A percentile compares a stretch with the other conserved stretches of the same genome.
These are phyloP conservation scores for Pestalotiopsis sp. DNA, from an alignment of 2,329 filamentous ascomycete species.

Conservation along the genomic window DNA sequence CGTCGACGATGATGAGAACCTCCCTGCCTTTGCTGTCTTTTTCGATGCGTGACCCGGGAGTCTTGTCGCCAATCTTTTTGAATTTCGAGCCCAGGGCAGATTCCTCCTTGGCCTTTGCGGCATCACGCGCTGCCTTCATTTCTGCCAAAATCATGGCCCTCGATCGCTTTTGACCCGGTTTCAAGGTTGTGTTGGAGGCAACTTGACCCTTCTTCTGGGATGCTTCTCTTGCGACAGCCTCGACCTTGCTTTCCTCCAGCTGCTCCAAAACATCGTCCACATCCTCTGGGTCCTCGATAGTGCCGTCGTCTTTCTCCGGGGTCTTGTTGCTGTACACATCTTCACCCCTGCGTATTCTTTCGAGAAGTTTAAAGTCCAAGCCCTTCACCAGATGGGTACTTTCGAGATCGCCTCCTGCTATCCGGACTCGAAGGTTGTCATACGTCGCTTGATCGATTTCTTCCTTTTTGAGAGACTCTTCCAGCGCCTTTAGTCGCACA, in stretches of 20 bases:
- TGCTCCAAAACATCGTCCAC: slow-evolving; percentile 70
- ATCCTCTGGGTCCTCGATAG: slow-evolving; percentile 42
- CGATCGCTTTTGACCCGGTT: slow-evolving; percentile 62
- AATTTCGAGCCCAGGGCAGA: slow-evolving; percentile 61
- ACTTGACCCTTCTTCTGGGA: slow-evolving; percentile 64
- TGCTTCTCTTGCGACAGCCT: slow-evolving; percentile 53
- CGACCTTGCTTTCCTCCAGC: slow-evolving; percentile 57
- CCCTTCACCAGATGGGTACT: slow-evolving; percentile 92
- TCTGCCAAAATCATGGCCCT: slow-evolving; percentile 70
- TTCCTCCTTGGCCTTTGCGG: slow-evolving; percentile 57
- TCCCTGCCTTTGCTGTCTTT: slow-evolving; percentile 63
- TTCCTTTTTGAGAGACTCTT: slow-evolving; percentile 79
- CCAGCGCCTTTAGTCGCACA: slow-evolving; percentile 73
- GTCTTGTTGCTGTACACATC: slow-evolving; percentile 55
- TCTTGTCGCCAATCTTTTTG: slow-evolving; percentile 63
- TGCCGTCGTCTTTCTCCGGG: slow-evolving; percentile 29
- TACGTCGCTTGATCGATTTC: slow-evolving; percentile 83
- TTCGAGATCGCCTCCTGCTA: slow-evolving; percentile 78
- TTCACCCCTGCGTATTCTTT: slow-evolving; percentile 70
- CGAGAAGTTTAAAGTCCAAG: slow-evolving; percentile 80
- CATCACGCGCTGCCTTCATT: slow-evolving; percentile 63
- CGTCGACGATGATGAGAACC: slow-evolving; percentile 66
- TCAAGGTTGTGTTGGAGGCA: slow-evolving; percentile 49
- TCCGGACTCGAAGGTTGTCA: slow-evolving; percentile 72
- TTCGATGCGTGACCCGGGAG: slow-evolving; percentile 61